Evolutionary conservation across 352 stramenopile species (phyloP), one percentile per base, ranked within the genome.

Genomic region (Globisporangium splendens): DNA sequence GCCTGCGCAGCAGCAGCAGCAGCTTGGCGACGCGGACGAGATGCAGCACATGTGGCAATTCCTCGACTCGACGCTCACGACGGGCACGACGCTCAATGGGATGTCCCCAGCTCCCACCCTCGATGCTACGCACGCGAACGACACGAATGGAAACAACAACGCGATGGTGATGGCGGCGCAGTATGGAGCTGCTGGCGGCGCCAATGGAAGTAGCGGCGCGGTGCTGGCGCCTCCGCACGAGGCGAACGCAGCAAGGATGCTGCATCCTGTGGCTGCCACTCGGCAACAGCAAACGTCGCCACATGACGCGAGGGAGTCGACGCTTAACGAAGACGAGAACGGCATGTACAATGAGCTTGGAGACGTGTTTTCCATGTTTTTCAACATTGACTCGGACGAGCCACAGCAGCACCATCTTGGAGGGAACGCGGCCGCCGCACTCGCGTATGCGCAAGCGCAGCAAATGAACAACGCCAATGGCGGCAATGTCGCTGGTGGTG

Each of bases 331-430:
- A 20, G 68, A 73, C 57, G 72, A 80, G 20, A 64, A 67, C 46
- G 66, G 75, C 69, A 77, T 79, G 63, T 86, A 85, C 63, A 79
- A 77, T 28, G 77, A 89, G 42, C 63, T 91, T 15, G 78, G 80
- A 33, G 78, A 88, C 61, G 78, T 89, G 11, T 89, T 89, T 50
- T 80, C 78, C 54, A 82, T 84, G 56, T 89, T 83, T n/a, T 83
- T 90, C 20, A 80, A 79, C 43, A 63, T 83, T n/a, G 79, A 87
- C 38, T 74, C 76, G 48, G 62, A 76, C 49, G 72, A 79, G 6
- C 46, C 35, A 22, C 49, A 52, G 21, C 41, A 56, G 53, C 46
- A 66, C 18, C 35, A 60, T 20, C 28, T 46, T 14, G 46, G 39
- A 1, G 49, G 51, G 12, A 47, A 39, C 15, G 28, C 28, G 18